A percentile compares a stretch with the other conserved stretches of the same genome.
Conservation (phyloP, 2,329 filamentous ascomycete genomes). For the Alternaria angustiovoidea region DNA sequence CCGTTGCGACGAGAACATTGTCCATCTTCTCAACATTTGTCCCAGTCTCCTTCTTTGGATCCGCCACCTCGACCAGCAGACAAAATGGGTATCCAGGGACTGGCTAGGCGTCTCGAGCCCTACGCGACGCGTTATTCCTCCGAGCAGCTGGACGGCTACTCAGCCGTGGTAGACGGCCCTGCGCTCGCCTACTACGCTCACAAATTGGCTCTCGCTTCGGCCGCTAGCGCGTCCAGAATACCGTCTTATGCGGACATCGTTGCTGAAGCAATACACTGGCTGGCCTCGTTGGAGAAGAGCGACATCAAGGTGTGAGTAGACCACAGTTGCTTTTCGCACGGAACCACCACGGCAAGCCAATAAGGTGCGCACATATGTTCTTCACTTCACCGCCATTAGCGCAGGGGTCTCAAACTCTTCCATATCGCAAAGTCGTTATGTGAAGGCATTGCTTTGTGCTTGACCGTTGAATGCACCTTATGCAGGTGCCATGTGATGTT, state of each 20-base stretch:
- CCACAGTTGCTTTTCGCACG: constrained; percentile 19
- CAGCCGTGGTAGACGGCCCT: constrained; percentile 75
- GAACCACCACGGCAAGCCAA: constrained; percentile 15
- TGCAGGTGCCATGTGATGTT: constrained; percentile 17
- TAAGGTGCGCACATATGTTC: constrained; percentile 24
- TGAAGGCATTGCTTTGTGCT: constrained; percentile 11
- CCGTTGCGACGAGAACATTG: background rate
- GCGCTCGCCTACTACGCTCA: constrained; percentile 78
- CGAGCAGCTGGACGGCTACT: constrained; percentile 34
- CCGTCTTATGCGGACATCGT: constrained; percentile 68
- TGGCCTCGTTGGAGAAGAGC: constrained; percentile 65
- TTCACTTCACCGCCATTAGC: constrained; percentile 9
- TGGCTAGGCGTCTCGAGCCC: constrained; percentile 42
- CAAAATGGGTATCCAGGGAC: constrained; percentile 47
- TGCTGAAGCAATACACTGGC: constrained; percentile 62
- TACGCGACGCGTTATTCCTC: constrained; percentile 37
- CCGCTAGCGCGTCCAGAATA: constrained; percentile 34
- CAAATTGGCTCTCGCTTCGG: constrained; percentile 52
- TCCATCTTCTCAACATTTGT: constrained; percentile 6
- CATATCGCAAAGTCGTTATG: background rate
- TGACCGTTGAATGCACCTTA: constrained; percentile 20
- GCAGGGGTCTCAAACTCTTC: constrained; percentile 8
- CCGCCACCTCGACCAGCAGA: background rate
- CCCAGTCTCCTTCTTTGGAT: background rate
- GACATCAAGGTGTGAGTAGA: constrained; percentile 69